Evolutionary conservation across 2,329 filamentous ascomycete genomes (phyloP).

Genomic region (Fonsecaea multimorphosa): DNA sequence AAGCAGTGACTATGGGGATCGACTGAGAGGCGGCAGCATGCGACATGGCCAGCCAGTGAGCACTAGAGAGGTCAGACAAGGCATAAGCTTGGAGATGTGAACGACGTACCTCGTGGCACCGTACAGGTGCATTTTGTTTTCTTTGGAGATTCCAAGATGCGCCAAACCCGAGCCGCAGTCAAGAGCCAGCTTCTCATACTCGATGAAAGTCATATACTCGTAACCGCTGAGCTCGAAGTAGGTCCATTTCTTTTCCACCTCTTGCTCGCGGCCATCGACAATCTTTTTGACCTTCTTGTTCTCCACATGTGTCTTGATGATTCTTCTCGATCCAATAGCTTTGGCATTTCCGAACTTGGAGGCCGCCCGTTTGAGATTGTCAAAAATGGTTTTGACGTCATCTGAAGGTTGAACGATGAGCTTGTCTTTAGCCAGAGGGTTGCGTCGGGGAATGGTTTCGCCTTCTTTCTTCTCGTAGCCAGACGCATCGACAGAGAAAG

Average conservation of each 20-base stretch:
- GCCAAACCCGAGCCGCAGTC: constrained; percentile 75
- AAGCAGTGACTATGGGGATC: constrained; percentile 80
- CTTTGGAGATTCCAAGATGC: constrained; percentile 71
- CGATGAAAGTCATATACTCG: constrained; percentile 76
- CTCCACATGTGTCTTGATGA: constrained; percentile 80
- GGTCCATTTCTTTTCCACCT: constrained; percentile 90
- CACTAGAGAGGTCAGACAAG: constrained; percentile 54
- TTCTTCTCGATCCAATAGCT: constrained; percentile 72
- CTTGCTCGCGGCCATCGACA: constrained; percentile 76
- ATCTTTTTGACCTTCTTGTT: constrained; percentile 89
- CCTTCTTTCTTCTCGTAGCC: constrained; percentile 72
- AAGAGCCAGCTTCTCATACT: constrained; percentile 74
- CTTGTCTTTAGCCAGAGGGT: constrained; percentile 72
- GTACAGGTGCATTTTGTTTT: constrained; percentile 78
- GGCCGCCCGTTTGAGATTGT: constrained; percentile 75
- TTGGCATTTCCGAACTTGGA: constrained; percentile 66
- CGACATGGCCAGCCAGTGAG: constrained; percentile 82
- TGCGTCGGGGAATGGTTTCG: constrained; percentile 82
- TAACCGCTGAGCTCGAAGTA: constrained; percentile 84
- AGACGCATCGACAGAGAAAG: constrained; percentile 75
- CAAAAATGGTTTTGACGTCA: constrained; percentile 77
- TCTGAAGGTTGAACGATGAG: constrained; percentile 70
- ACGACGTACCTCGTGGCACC: constrained; percentile 74
- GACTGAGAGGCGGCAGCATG: constrained; percentile 82
- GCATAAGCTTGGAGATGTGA: neutral